Base-by-base conservation (phyloP, 805 yeast species). In the Kuraishia borneana region DNA sequence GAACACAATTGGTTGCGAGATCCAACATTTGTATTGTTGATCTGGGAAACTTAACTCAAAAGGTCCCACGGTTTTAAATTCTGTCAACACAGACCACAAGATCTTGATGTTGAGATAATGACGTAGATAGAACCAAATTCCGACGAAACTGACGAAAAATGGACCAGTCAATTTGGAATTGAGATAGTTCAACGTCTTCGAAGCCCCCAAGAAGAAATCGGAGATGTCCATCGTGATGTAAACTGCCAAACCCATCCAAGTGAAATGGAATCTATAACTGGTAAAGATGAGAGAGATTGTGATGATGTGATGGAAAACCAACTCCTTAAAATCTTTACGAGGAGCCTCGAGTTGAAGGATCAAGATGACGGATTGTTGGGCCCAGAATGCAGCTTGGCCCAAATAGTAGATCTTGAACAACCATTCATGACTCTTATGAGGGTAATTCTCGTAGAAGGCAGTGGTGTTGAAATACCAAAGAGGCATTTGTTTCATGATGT, bases 361-460 rank as follows among this genome's bases (percentile, higher is more conserved):
- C 42, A 92, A 65, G 21, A 92, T 82, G 27, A 83, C 76, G 1
- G 94, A 78, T 60, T 92, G 98, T 62, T 92, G 99, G 17, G 87
- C 76, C 99, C 99, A 92, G 58, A 85, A 92, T 4, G 96, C 82
- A 5, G 97, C 96, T 61, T 92, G 97, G 28, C 83, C 76, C 40
- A 92, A 63, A 54, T 92, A 92, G 53, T 81, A 92, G 10, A 75
- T 55, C 61, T 92, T 92, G 63, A 82, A 81, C 37, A 67, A 62
- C 40, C 62, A 68, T 37, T 71, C 79, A 50, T 82, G 83, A 22
- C 79, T 66, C 39, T 70, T 65, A 60, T 92, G 97, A 5, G 99
- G 98, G 54, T 80, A 89, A 18, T 71, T 61, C 39, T 54, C 68
- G 57, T 85, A 92, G 65, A 89, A 82, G 25, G 83, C 76, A 3